Conservation (phyloP, 345 rosid genomes). For the Pistacia integerrima region DNA sequence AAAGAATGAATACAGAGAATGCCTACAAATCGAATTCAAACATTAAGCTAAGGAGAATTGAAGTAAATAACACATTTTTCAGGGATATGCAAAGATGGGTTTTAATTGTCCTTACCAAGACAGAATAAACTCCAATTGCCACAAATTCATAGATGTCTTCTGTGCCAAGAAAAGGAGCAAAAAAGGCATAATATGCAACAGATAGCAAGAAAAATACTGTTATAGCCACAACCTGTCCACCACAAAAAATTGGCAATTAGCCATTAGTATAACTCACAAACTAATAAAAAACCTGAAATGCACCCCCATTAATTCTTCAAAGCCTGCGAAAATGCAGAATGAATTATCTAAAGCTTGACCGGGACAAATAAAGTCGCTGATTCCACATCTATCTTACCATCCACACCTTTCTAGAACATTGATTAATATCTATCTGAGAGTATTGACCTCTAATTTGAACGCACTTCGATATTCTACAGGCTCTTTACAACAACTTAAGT, state of each 20-base stretch:
- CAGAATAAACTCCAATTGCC: constrained; percentile 73
- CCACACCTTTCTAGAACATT: not conserved
- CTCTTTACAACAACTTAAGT: not conserved
- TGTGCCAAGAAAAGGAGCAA: constrained; percentile 91
- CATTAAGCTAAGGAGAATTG: not conserved
- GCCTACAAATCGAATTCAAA: constrained; percentile 48
- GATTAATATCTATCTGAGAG: not conserved
- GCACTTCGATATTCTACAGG: not conserved
- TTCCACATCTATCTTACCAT: not conserved
- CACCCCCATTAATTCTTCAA: constrained; percentile 4
- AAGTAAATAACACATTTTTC: not conserved
- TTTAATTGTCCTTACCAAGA: constrained; percentile 51
- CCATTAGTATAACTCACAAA: not conserved
- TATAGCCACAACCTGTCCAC: constrained; percentile 74
- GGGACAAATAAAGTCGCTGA: not conserved
- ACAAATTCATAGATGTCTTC: constrained; percentile 59
- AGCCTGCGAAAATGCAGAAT: constrained; percentile 4
- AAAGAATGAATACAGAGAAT: constrained; percentile 68
- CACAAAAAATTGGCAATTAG: constrained; percentile 9
- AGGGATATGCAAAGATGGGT: not conserved
- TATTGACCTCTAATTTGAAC: not conserved
- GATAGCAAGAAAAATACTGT: constrained; percentile 78
- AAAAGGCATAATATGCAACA: constrained; percentile 84
- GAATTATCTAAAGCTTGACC: not conserved
- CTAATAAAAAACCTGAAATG: constrained; percentile 1